Evolutionary conservation across 2,329 filamentous ascomycete species (phyloP), one percentile per base, ranked within the genome.

Genomic region (Clarireedia homoeocarpa): DNA sequence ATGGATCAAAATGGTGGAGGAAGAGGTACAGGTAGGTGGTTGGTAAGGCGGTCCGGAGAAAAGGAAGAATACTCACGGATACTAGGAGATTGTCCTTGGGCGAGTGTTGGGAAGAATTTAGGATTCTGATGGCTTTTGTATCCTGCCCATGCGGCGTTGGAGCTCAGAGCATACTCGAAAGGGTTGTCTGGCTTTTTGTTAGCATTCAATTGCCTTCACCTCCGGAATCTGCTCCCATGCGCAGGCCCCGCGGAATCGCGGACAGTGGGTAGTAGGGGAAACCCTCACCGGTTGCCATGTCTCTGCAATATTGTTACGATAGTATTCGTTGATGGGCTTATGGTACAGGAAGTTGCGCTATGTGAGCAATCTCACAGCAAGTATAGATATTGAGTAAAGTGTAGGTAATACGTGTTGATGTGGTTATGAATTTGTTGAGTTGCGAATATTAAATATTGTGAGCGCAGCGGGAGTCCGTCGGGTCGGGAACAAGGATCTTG

Each of bases 71-170:
- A 73, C 77, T 66, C 70, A 81, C 78, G 77, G 60, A 86, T 83
- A 59, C 78, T 73, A 9, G 84, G 84, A 1, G 78, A 72, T 71
- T 92, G 88, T 61, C 86, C 85, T 59, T 76, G 75, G 27, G 85
- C 82, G 51, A 89, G 77, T 58, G 77, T 81, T 48, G 80, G 74
- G 73, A 92, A 90, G 73, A 89, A 85, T 15, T 82, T 75, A 1
- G 88, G 86, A 61, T 91, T 82, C 65, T 83, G 77, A 61, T 82
- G 76, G 50, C 77, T 72, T 62, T 83, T 84, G 64, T 84, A 81
- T 57, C 78, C 75, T 39, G 85, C 84, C 85, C 86, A 91, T 62
- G 83, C 77, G 62, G 82, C 80, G 74, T 91, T 91, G 64, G 79
- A 82, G 72, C 79, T 78, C 65, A 91, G 71, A 59, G 83, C 82